phyloP scores from a whole-genome alignment of 345 rosid species.

The Linum usitatissimum region DNA sequence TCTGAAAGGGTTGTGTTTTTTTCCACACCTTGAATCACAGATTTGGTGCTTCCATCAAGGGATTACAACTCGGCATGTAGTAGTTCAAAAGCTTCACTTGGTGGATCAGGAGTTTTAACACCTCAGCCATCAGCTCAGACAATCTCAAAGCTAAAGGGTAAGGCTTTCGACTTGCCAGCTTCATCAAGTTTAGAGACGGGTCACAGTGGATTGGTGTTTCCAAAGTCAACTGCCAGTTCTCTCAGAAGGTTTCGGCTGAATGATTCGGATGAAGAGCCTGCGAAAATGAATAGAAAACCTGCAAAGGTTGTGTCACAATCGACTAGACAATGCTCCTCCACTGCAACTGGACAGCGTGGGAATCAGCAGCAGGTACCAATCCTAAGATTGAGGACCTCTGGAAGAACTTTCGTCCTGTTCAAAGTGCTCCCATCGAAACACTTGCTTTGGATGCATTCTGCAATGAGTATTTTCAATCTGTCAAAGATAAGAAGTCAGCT shows the following conservation, averaged over 20 bases:
- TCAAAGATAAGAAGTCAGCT: constrained; percentile 24
- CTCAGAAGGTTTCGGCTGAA: constrained; percentile 72
- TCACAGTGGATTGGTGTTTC: constrained; percentile 29
- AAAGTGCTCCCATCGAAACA: constrained; percentile 39
- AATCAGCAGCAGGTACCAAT: constrained; percentile 12
- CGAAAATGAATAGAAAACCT: constrained; percentile 23
- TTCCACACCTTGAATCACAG: constrained; percentile 19
- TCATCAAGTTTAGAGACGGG: constrained; percentile 32
- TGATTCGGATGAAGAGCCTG: constrained; percentile 66
- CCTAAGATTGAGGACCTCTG: constrained; percentile 42
- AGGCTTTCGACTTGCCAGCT: constrained; percentile 27
- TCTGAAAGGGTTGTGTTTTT: constrained; percentile 2
- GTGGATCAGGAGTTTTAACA: constrained; percentile 29
- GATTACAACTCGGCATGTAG: constrained; percentile 41
- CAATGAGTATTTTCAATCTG: constrained; percentile 59
- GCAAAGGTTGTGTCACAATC: constrained; percentile 16
- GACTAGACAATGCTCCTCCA: constrained; percentile 19
- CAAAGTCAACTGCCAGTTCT: constrained; percentile 54
- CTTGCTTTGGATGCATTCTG: constrained; percentile 79
- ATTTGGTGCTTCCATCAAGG: constrained; percentile 23
- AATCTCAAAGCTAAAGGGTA: constrained; percentile 22
- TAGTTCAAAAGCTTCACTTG: constrained; percentile 55
- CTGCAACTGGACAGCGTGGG: constrained; percentile 25
- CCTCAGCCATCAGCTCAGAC: constrained; percentile 28
- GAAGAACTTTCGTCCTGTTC: constrained; percentile 48